Base-by-base conservation (phyloP, 352 stramenopile genomes). In the Peronospora farinosa region DNA sequence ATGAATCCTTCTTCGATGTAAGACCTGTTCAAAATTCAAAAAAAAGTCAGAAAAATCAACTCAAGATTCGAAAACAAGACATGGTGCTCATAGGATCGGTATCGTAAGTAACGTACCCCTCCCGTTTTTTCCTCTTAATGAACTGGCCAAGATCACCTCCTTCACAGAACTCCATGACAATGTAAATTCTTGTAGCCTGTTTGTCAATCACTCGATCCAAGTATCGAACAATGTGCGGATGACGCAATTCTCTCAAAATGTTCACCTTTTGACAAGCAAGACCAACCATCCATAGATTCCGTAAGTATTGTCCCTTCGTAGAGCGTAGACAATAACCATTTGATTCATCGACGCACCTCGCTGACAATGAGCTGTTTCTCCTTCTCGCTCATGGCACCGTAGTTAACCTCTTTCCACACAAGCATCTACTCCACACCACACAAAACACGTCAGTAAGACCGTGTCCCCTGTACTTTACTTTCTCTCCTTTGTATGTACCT, bases 91-190 rank as follows among this genome's bases (percentile, higher is more conserved):
- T 40, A 32, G 21, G 25, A 59, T 49, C 12, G 33, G 41, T 12
- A 54, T 51, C 8, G 17, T 16, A 3, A 32, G 19, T 54, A 28
- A 11, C 47, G 56, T 67, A 92, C 79, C 82, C 84, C 56, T 95
- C 84, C 44, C 84, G 82, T 52, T 82, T 92, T 72, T 94, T 92
- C 49, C 85, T 78, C 65, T 92, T 94, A 63, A 95, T 94, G 65
- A 91, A 90, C 62, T 92, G 79, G 33, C 86, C 86, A 27, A 96
- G 59, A 48, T 96, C 87, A 40, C 87, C 87, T 30, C 87, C 87
- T 47, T 95, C 82, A 59, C 89, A 97, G 67, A 87, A 96, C 60
- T 97, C 90, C 90, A 97, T 97, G 51, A 97, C 78, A 44, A 97
- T 97, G 72, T 97, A 96, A 53, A 97, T 90, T 67, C 93, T 93